phyloP scores from a whole-genome alignment of 768 basidiomycete genomes.

The Lentinula sp. region DNA sequence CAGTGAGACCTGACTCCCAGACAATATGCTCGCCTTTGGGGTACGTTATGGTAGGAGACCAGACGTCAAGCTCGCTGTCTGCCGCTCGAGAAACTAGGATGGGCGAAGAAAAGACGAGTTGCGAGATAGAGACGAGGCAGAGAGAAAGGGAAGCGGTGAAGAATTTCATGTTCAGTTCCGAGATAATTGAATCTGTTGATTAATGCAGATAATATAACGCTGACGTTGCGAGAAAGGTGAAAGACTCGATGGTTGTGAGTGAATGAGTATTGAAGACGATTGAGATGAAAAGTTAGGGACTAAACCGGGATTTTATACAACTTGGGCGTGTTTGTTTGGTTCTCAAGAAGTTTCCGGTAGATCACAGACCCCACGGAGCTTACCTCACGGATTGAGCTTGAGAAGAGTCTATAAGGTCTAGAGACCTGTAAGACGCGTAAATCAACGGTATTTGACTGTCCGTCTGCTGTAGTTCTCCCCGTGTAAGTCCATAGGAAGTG shows the following conservation, averaged over 20 bases:
- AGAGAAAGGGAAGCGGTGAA: conserved; percentile 26
- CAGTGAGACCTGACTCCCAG: background rate
- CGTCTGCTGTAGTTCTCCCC: background rate
- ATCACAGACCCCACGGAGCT: conserved; percentile 12
- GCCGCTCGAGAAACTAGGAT: background rate
- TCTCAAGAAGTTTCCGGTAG: conserved; percentile 4
- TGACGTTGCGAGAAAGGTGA: background rate
- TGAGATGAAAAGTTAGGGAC: background rate
- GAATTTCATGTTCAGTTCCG: conserved; percentile 12
- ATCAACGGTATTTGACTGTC: background rate
- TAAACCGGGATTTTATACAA: background rate
- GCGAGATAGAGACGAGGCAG: conserved; percentile 18
- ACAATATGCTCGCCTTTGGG: background rate
- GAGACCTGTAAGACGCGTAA: background rate
- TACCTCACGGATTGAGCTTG: background rate
- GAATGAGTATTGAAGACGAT: background rate
- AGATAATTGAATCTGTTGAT: background rate
- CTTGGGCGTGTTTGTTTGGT: background rate
- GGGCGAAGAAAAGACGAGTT: conserved; percentile 4
- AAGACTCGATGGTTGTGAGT: background rate
- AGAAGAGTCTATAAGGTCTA: background rate
- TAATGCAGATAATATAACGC: too few relatives aligned
- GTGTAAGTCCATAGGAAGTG: background rate
- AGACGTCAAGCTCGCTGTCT: background rate
- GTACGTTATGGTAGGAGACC: conserved; percentile 1